Conservation (phyloP, 2,329 filamentous ascomycete genomes). For the Talaromyces sp. region DNA sequence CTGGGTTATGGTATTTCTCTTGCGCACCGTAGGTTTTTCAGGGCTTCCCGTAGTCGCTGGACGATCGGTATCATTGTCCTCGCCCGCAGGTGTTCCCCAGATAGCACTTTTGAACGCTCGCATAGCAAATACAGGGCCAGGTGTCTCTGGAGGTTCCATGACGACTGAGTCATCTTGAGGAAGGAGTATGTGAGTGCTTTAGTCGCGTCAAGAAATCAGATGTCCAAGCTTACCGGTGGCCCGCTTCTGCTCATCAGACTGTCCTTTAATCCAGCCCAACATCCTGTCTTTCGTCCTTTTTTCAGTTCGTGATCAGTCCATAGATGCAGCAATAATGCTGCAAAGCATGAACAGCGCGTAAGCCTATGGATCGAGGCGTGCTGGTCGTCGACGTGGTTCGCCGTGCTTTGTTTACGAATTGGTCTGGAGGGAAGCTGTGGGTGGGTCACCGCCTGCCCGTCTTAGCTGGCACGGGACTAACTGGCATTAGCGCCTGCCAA, state of each 20-base stretch:
- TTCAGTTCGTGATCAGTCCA: neutral
- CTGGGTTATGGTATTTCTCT: neutral
- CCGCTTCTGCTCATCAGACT: constrained; percentile 31
- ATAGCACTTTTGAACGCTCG: constrained; percentile 66
- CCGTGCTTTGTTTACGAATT: constrained; percentile 38
- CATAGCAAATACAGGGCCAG: constrained; percentile 65
- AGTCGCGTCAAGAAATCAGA: constrained; percentile 4
- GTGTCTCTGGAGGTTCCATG: constrained; percentile 61
- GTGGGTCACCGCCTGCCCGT: constrained; percentile 20
- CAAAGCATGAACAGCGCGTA: neutral
- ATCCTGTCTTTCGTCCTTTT: constrained; percentile 25
- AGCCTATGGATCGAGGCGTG: constrained; percentile 15
- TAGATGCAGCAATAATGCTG: constrained; percentile 24
- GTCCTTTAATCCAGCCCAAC: constrained; percentile 38
- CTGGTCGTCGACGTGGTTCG: constrained; percentile 29
- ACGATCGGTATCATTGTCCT: constrained; percentile 34
- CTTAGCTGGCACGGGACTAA: constrained; percentile 11
- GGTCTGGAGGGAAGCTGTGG: neutral
- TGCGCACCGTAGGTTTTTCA: neutral
- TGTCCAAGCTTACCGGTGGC: constrained; percentile 29
- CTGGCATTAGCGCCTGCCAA: neutral
- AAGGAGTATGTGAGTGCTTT: constrained; percentile 12
- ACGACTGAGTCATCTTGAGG: constrained; percentile 51
- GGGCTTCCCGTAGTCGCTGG: neutral
- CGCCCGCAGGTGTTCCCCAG: constrained; percentile 61